These are phyloP conservation scores for Exophiala xenobiotica DNA, from an alignment of 2,329 filamentous ascomycete species.

Conservation along the genomic window DNA sequence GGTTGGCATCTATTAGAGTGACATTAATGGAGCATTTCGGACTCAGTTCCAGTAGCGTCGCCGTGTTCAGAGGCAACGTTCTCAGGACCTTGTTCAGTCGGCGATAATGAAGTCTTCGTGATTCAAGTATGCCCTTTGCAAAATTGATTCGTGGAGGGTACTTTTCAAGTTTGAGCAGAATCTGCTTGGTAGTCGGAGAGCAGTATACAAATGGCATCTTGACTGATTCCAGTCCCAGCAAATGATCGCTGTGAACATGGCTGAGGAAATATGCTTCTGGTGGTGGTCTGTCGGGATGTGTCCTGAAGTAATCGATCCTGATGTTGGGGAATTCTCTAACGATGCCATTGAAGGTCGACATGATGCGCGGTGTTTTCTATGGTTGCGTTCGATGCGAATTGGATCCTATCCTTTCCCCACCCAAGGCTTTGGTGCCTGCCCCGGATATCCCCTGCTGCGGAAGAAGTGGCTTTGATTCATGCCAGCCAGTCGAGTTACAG, in stretches of 20 bases:
- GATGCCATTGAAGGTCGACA: constrained; percentile 76
- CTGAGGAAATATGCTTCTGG: constrained; percentile 84
- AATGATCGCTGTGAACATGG: constrained; percentile 89
- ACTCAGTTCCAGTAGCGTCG: constrained; percentile 70
- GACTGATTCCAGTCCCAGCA: constrained; percentile 74
- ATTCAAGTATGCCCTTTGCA: constrained; percentile 72
- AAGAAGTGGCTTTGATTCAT: constrained; percentile 3
- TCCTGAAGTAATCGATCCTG: constrained; percentile 78
- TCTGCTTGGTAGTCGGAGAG: constrained; percentile 75
- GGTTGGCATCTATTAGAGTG: constrained; percentile 86
- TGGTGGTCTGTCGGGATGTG: constrained; percentile 52
- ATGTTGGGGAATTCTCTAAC: constrained; percentile 77
- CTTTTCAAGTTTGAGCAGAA: constrained; percentile 77
- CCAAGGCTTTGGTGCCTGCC: neutral
- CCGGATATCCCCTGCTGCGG: neutral
- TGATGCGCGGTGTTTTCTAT: constrained; percentile 36
- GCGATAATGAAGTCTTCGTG: constrained; percentile 70
- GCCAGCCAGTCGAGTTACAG: constrained; percentile 8
- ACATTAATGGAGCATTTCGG: constrained; percentile 70
- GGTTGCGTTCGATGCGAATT: neutral
- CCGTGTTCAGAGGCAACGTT: constrained; percentile 77
- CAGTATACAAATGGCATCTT: constrained; percentile 86
- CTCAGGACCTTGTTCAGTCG: constrained; percentile 73
- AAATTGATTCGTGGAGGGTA: constrained; percentile 80
- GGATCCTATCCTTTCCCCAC: too few relatives aligned